Conservation (phyloP, 2,329 filamentous ascomycete genomes). For the Colletotrichum zoysiae region DNA sequence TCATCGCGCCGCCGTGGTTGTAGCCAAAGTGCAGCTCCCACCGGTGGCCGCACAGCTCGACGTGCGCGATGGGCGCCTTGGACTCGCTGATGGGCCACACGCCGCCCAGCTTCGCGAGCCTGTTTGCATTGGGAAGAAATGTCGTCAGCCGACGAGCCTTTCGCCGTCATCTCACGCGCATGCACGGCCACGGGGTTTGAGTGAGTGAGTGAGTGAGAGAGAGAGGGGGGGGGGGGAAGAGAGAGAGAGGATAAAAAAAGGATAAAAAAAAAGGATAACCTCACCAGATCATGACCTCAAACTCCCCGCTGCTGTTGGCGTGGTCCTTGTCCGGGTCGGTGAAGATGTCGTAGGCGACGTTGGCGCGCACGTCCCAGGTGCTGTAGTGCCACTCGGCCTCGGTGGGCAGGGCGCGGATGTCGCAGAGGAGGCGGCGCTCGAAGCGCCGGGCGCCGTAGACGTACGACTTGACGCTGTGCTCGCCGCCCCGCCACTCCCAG, state of each 20-base stretch:
- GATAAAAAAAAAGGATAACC: not conserved
- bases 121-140: constrained; percentile 41
- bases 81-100: constrained; percentile 59
- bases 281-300: constrained; percentile 76
- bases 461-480: constrained; percentile 58
- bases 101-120: constrained; percentile 67
- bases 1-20: constrained; percentile 62
- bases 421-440: constrained; percentile 48
- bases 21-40: constrained; percentile 68
- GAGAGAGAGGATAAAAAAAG: too few species aligned
- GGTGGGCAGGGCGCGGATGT: constrained; percentile 52
- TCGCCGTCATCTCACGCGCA: too few species aligned
- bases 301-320: constrained; percentile 55
- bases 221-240: too few species aligned
- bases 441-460: constrained; percentile 55
- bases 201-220: too few species aligned
- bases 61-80: constrained; percentile 40
- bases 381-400: constrained; percentile 59
- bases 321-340: constrained; percentile 57
- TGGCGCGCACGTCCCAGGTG: constrained; percentile 62
- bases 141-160: not conserved
- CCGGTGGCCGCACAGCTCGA: constrained; percentile 45
- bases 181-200: too few species aligned
- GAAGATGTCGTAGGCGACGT: constrained; percentile 74
- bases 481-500: constrained; percentile 57